Evolutionary conservation across 352 stramenopile genomes (phyloP).

Genomic region (Globisporangium acanthophoron): DNA sequence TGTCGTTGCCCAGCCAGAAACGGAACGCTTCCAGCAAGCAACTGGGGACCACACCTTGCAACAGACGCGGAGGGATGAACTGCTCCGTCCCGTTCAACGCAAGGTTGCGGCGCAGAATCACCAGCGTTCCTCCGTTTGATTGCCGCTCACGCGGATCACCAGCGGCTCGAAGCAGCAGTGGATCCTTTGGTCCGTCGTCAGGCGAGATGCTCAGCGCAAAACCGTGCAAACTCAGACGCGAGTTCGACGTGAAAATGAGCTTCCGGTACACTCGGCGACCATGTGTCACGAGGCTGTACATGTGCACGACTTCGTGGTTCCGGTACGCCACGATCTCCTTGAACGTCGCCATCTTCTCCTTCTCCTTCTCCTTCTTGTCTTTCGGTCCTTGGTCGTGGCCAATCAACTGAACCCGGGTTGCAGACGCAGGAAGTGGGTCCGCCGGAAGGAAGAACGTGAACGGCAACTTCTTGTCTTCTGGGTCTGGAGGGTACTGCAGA

Average conservation of each 20-base stretch:
- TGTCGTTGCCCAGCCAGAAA: constrained; percentile 97
- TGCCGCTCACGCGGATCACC: constrained; percentile 68
- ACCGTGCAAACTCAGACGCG: constrained; percentile 90
- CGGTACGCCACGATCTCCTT: constrained; percentile 98
- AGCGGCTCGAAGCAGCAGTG: constrained; percentile 49
- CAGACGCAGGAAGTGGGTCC: constrained; percentile 36
- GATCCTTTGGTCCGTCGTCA: constrained; percentile 57
- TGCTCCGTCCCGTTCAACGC: constrained; percentile 71
- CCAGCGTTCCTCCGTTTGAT: constrained; percentile 69
- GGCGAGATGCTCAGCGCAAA: constrained; percentile 70
- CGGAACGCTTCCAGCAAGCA: constrained; percentile 94
- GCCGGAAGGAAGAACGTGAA: constrained; percentile 70
- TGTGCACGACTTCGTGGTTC: constrained; percentile 88
- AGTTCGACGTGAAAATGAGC: constrained; percentile 97
- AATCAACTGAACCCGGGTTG: constrained; percentile 49
- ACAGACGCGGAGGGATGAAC: constrained; percentile 88
- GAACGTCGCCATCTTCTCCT: constrained; percentile 86
- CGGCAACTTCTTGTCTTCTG: constrained; percentile 76
- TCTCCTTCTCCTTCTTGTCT: constrained; percentile 68
- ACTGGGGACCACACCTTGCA: constrained; percentile 93
- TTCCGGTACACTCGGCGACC: constrained; percentile 94
- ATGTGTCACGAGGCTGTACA: constrained; percentile 97
- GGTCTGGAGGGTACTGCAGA: constrained; percentile 65
- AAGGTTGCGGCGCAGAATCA: constrained; percentile 83
- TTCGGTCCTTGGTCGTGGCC: constrained; percentile 63